A percentile compares a stretch with the other conserved stretches of the same genome.
Evolutionary conservation across 2,329 filamentous ascomycete genomes (phyloP).

Genomic region (Phoma herbarum): DNA sequence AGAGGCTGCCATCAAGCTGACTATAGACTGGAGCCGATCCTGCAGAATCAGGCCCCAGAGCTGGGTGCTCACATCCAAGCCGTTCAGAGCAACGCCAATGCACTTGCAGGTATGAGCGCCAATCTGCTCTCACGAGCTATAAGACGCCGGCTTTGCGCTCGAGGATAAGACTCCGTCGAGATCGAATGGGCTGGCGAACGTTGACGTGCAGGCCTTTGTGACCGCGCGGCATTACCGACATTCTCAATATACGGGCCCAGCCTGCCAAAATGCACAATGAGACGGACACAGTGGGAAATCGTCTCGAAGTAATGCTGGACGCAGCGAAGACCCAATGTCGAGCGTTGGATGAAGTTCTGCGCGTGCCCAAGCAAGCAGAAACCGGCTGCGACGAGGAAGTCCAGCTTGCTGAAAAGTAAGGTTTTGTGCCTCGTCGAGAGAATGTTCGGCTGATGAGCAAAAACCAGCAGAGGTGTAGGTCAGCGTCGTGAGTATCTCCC

Average conservation of each 20-base stretch:
- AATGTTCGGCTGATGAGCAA: constrained; percentile 10
- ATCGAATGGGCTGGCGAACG: background rate
- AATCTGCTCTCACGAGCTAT: background rate
- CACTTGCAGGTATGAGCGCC: background rate
- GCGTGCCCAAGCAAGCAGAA: constrained; percentile 4
- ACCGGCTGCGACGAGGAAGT: background rate
- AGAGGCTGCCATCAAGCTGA: constrained; percentile 2
- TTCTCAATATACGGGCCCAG: constrained; percentile 1
- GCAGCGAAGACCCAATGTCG: constrained; percentile 17
- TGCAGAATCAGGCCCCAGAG: background rate
- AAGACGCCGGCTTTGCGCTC: background rate
- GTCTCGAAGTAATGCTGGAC: constrained; percentile 19
- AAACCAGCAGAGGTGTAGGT: background rate
- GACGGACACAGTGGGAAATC: constrained; percentile 13
- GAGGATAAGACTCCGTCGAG: background rate
- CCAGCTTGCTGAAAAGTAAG: constrained; percentile 3
- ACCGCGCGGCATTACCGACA: background rate
- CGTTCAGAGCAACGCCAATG: constrained; percentile 6
- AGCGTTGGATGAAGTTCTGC: constrained; percentile 13
- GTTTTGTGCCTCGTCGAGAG: constrained; percentile 8
- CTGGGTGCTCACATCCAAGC: constrained; percentile 12
- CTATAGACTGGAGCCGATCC: background rate
- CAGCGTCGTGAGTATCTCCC: background rate
- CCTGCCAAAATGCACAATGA: constrained; percentile 11
- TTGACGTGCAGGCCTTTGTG: constrained; percentile 1